These are phyloP conservation scores for Pythium chondricola DNA, from an alignment of 352 stramenopile species.

Conservation along the genomic window DNA sequence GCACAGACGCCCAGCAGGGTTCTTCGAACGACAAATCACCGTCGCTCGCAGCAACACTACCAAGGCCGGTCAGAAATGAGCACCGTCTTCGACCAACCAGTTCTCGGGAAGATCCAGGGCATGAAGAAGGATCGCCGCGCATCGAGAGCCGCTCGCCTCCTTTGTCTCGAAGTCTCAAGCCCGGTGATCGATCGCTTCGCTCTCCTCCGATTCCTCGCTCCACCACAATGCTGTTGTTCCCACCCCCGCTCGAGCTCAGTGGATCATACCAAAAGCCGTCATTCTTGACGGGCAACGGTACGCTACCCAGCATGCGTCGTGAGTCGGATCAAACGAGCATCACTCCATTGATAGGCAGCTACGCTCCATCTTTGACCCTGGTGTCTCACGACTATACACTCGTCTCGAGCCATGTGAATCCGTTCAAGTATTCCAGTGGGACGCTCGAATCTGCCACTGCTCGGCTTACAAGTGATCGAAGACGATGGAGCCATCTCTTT, in stretches of 20 bases:
- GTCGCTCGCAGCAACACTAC: too few species aligned
- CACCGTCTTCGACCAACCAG: too few species aligned
- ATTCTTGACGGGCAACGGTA: constrained; percentile 18
- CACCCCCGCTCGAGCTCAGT: constrained; percentile 17
- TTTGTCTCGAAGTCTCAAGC: constrained; percentile 2
- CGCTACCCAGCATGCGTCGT: not conserved
- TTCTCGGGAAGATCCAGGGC: too few species aligned
- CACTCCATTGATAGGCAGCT: constrained; percentile 7
- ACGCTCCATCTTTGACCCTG: not conserved
- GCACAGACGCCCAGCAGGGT: too few species aligned
- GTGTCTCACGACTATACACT: not conserved
- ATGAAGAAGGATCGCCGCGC: too few species aligned
- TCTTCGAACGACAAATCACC: too few species aligned
- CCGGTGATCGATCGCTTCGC: constrained; percentile 1
- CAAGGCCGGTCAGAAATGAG: too few species aligned
- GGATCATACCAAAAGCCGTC: constrained; percentile 20
- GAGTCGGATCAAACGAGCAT: constrained; percentile 13
- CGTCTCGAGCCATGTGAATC: constrained; percentile 23
- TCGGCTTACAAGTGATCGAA: constrained; percentile 76
- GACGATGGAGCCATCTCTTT: constrained; percentile 96
- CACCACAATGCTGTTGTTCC: not conserved
- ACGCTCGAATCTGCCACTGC: constrained; percentile 25
- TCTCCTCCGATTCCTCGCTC: constrained; percentile 6
- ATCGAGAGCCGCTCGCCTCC: not conserved
- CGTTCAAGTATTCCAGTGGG: constrained; percentile 41